Evolutionary conservation across 1,284 basidiomycete species (phyloP), one percentile per base, ranked within the genome.

Genomic region (Exobasidium cylindrosporum): DNA sequence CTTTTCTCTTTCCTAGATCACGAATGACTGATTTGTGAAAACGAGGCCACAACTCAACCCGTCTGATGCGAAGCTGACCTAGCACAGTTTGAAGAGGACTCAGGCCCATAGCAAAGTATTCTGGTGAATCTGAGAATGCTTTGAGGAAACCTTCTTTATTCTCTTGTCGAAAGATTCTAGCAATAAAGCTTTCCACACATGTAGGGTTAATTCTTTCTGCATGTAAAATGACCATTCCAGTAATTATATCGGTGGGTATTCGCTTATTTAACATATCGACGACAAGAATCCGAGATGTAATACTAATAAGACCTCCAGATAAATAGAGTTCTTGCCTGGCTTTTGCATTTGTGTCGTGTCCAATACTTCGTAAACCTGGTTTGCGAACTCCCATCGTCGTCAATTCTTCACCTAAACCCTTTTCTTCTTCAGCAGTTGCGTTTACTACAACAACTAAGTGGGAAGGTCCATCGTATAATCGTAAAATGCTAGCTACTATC

Each of bases 91-190:
- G 90, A 21, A 99, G 82, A 0, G 95, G 94, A 0, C 89, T 92
- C 75, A 97, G 82, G 0, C 94, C 94, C 68, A 88, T 90, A 0
- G 90, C 92, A 66, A 98, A 96, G 63, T 89, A 87, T 78, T 98
- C 95, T 0, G 95, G 92, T 71, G 97, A 89, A 79, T 97, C 95
- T 0, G 92, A 92, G 77, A 98, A 97, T 0, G 93, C 96, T 81
- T 98, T 97, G 66, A 97, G 82, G 80, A 97, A 99, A 1, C 94
- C 95, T 23, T 62, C 61, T 54, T 73, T 63, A 60, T 76, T 76
- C 49, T 69, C 64, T 53, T 75, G 64, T 1, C 77, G 65, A 58
- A 68, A 79, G 28, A 79, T 66, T 2, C 77, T 67, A 3, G 73
- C 62, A 29, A 78, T 79, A 60, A 77, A 79, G 1, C 74, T 70